Evolutionary conservation across 1,284 basidiomycete genomes (phyloP), one percentile per base, ranked within the genome.

Genomic region (Apiotrichum porosum): DNA sequence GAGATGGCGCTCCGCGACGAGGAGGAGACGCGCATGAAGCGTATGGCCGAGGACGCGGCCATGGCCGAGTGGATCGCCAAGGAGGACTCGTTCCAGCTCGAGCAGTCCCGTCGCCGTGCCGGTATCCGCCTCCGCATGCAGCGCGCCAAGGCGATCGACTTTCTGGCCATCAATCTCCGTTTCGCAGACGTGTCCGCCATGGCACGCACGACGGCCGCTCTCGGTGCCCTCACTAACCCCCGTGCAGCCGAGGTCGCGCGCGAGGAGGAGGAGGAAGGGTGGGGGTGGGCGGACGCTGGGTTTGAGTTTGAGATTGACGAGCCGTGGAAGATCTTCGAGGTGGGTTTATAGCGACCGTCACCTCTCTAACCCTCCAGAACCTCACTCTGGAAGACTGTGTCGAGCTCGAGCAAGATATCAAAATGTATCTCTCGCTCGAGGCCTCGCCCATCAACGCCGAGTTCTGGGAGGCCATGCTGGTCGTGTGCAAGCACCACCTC

Each of bases 391-490:
- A 85, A 46, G 93, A 98, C 76, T 86, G 90, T 3, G 83, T 92
- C 57, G 94, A 98, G 71, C 77, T 99, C 18, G 87, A 95, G 56
- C 84, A 88, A 42, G 94, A 98, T 67, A 97, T 99, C 59, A 85
- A 92, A 71, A 83, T 84, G 65, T 97, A 97, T 68, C 78, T 97
- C 35, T 79, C 82, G 8, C 78, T 98, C 31, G 95, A 99, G 69
- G 84, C 85, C 61, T 80, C 81, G 17, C 83, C 90, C 13, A 76
- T 83, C 33, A 93, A 94, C 66, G 82, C 93, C 49, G 93, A 97
- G 59, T 98, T 97, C 69, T 99, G 95, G 95, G 88, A 91, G 52
- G 88, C 94, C 60, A 94, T 98, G 88, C 86, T 94, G 81, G 86
- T 95, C 9, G 84, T 99, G 3, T 97, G 92, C 72, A 87, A 93